Evolutionary conservation across 306 rosid genomes (phyloP).

Genomic region (Lathyrus tuberosus): DNA sequence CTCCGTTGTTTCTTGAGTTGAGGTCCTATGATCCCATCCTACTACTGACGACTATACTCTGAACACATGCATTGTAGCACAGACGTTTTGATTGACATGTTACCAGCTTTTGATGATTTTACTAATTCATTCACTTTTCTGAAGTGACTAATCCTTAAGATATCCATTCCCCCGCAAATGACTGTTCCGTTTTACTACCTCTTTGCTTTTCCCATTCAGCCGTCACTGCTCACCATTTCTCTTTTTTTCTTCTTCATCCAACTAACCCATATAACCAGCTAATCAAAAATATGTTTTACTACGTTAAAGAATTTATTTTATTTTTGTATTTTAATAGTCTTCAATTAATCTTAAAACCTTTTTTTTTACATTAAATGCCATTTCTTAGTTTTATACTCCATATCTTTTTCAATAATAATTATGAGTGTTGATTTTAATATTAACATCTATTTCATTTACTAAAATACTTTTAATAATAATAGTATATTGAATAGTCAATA

Average conservation of each 20-base stretch:
- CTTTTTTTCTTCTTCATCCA: neutral
- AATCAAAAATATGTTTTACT: too few species aligned
- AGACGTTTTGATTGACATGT: slow-evolving; percentile 60
- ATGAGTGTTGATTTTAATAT: too few species aligned
- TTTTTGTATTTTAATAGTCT: too few species aligned
- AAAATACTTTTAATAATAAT: too few species aligned
- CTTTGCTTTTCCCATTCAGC: slow-evolving; percentile 40
- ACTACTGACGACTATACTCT: slow-evolving; percentile 1
- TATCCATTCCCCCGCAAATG: slow-evolving; percentile 42
- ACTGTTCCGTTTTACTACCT: slow-evolving; percentile 41
- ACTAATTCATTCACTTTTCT: slow-evolving; percentile 44
- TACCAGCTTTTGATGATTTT: slow-evolving; percentile 34
- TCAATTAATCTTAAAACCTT: too few species aligned
- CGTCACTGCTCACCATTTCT: slow-evolving; percentile 42
- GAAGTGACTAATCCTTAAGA: slow-evolving; percentile 91
- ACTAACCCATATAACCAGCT: too few species aligned
- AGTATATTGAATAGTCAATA: too few species aligned
- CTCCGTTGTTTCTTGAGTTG: neutral
- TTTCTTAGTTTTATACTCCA: too few species aligned
- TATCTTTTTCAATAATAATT: too few species aligned
- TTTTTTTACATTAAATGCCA: too few species aligned
- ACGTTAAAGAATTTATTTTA: too few species aligned
- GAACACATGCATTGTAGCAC: slow-evolving; percentile 42
- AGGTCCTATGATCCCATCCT: neutral
- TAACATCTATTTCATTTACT: too few species aligned